Conservation (phyloP, 441 rosid species). For the Syzygium malaccense region DNA sequence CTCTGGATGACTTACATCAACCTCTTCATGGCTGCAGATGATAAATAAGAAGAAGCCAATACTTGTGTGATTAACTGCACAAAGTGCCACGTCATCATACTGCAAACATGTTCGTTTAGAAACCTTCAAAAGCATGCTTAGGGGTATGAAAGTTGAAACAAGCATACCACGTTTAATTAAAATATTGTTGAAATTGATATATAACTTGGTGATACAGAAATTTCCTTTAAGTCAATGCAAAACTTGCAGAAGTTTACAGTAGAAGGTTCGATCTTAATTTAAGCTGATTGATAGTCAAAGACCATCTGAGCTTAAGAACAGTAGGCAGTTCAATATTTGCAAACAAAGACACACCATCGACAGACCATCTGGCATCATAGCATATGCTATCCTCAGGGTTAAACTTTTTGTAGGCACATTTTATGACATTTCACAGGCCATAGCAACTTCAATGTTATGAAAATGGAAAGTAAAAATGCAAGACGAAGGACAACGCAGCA, state of each 20-base stretch:
- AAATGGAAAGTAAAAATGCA: neutral
- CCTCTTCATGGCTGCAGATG: constrained; percentile 79
- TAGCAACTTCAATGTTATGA: neutral
- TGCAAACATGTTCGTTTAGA: neutral
- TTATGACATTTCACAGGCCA: neutral
- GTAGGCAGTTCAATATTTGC: neutral
- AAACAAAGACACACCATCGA: neutral
- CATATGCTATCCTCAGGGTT: neutral
- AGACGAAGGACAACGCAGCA: neutral
- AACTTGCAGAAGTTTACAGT: neutral
- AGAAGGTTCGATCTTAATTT: neutral
- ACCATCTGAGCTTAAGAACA: neutral
- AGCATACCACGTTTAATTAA: neutral
- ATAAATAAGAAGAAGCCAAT: neutral
- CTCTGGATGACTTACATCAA: constrained; percentile 97
- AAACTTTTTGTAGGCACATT: neutral
- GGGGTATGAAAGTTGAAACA: neutral
- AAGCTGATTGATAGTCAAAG: neutral
- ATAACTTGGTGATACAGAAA: neutral
- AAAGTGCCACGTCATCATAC: neutral
- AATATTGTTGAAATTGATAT: neutral
- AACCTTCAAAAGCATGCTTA: neutral
- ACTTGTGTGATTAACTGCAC: neutral
- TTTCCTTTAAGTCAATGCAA: neutral
- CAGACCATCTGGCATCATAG: neutral